These are phyloP conservation scores for Anisodus acutangulus DNA, from an alignment of 257 asterid species.

Conservation along the genomic window DNA sequence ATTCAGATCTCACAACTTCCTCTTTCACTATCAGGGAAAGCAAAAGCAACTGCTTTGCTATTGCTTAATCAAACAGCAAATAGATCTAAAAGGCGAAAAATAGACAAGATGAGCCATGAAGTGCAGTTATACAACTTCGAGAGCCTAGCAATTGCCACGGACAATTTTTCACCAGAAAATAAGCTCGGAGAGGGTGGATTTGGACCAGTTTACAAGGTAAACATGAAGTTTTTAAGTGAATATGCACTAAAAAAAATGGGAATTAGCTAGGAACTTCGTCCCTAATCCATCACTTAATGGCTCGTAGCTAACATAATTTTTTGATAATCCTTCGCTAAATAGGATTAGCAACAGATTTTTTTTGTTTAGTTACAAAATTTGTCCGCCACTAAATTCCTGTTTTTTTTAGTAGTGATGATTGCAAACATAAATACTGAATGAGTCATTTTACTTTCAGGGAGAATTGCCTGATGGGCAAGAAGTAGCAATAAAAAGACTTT, in stretches of 20 bases:
- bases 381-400: too few relatives aligned
- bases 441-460: slow-evolving; percentile 19
- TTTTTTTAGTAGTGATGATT: too few relatives aligned
- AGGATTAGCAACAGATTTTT: too few relatives aligned
- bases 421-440: not conserved
- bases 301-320: too few relatives aligned
- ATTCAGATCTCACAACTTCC: not conserved
- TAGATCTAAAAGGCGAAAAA: slow-evolving; percentile 4
- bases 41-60: slow-evolving; percentile 11
- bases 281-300: too few relatives aligned
- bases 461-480: slow-evolving; percentile 30
- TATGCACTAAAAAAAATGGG: too few relatives aligned
- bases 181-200: slow-evolving; percentile 30
- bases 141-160: slow-evolving; percentile 18
- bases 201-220: slow-evolving; percentile 31
- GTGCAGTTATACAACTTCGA: slow-evolving; percentile 19
- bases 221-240: not conserved
- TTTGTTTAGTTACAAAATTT: too few relatives aligned
- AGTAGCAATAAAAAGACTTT: slow-evolving; percentile 30
- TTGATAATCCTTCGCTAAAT: too few relatives aligned
- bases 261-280: too few relatives aligned
- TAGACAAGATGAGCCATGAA: slow-evolving; percentile 31
- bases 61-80: slow-evolving; percentile 16
- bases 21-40: slow-evolving; percentile 22
- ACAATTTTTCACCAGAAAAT: slow-evolving; percentile 21